These are phyloP conservation scores for Lentinus tigrinus DNA, from an alignment of 768 basidiomycete genomes.

Conservation along the genomic window DNA sequence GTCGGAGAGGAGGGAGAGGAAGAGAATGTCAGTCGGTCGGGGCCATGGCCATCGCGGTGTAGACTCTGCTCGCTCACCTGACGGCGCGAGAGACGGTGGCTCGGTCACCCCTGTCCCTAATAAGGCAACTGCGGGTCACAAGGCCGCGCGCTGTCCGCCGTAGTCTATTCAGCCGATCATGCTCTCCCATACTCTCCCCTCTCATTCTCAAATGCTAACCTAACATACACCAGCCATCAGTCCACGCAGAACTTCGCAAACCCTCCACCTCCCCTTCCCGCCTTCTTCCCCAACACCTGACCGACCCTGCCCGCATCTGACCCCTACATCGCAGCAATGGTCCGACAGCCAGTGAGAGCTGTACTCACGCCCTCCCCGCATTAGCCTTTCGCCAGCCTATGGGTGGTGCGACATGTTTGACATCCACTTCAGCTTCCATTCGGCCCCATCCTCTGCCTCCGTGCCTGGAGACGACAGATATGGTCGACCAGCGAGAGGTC, in stretches of 20 bases:
- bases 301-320: slow-evolving; percentile 8
- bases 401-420: not conserved
- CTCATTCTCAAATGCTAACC: slow-evolving; percentile 3
- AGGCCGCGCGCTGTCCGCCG: slow-evolving; percentile 5
- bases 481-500: slow-evolving; percentile 5
- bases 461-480: not conserved
- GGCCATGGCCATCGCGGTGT: slow-evolving; percentile 9
- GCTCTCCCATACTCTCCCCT: not conserved
- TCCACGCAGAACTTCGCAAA: not conserved
- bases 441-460: not conserved
- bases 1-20: not conserved
- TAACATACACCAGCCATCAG: not conserved
- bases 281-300: not conserved
- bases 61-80: slow-evolving; percentile 13
- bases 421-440: slow-evolving; percentile 1
- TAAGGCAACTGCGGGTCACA: slow-evolving; percentile 17
- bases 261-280: not conserved
- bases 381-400: slow-evolving; percentile 12
- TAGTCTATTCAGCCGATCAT: slow-evolving; percentile 13
- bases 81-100: slow-evolving; percentile 18
- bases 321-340: slow-evolving; percentile 11
- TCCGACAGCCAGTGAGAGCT: slow-evolving; percentile 3
- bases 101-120: slow-evolving; percentile 22
- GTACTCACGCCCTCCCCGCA: slow-evolving; percentile 11
- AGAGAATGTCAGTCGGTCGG: not conserved